phyloP scores from a whole-genome alignment of 257 asterid species.

The Plantago elongata region DNA sequence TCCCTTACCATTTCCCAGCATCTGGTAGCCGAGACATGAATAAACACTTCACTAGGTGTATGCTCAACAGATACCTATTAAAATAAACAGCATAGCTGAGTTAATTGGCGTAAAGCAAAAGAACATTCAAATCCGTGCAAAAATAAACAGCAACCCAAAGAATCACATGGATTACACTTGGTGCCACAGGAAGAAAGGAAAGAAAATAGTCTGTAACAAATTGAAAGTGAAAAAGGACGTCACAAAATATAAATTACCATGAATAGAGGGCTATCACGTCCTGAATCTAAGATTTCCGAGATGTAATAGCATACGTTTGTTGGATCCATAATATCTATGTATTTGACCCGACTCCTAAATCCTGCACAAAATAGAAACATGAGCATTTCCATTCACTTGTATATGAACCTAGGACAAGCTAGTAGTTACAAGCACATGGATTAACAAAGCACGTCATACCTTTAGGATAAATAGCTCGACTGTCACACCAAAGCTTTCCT shows the following conservation, averaged over 20 bases:
- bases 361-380: constrained; percentile 54
- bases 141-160: not conserved
- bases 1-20: constrained; percentile 98
- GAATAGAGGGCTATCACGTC: constrained; percentile 71
- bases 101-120: not conserved
- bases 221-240: not conserved
- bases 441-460: constrained; percentile 40
- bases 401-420: constrained; percentile 3
- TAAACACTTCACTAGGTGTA: constrained; percentile 68
- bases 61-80: constrained; percentile 76
- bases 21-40: constrained; percentile 62
- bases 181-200: not conserved
- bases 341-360: constrained; percentile 82
- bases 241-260: constrained; percentile 46
- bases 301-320: constrained; percentile 63
- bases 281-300: constrained; percentile 83
- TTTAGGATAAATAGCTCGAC: constrained; percentile 78
- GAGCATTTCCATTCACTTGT: constrained; percentile 11
- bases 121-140: not conserved
- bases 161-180: not conserved
- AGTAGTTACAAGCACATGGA: constrained; percentile 6
- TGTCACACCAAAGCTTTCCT: constrained; percentile 81
- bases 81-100: constrained; percentile 9
- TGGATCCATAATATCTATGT: constrained; percentile 74
- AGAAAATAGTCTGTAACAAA: not conserved